Base-by-base conservation (phyloP, 2,329 filamentous ascomycete genomes). In the Aureobasidium uvarum region DNA sequence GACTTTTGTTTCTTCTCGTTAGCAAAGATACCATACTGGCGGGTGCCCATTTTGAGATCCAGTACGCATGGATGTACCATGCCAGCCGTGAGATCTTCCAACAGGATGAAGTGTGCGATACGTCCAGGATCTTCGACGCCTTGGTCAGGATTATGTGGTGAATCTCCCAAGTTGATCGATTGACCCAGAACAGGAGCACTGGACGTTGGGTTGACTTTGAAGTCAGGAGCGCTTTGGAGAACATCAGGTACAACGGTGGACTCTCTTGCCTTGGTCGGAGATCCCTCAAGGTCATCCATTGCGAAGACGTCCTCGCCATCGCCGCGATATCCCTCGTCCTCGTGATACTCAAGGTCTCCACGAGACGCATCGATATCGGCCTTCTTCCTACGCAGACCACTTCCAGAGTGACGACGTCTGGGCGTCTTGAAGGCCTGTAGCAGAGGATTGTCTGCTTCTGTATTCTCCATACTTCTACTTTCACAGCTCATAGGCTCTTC, bases 11-110 rank as follows among this genome's bases (percentile, higher is more conserved):
- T 99, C 81, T 96, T 96, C 50, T 92, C 87, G 62, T 85, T 88
- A 2, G 95, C 95, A 70, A 98, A 93, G 14, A 98, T 87, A 8
- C 95, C 95, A 75, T 97, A 98, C 74, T 99, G 95, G 2, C 95
- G 88, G 8, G 95, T 99, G 23, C 95, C 95, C 95, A 99, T 99
- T 76, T 99, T 99, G 68, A 99, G 82, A 74, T 99, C 95, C 77
- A 99, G 89, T 67, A 99, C 96, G 77, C 95, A 98, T 5, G 95
- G 95, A 59, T 90, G 88, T 74, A 92, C 93, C 95, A 99, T 98
- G 39, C 94, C 94, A 1, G 94, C 91, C 1, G 95, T 99, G 55
- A 99, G 84, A 75, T 99, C 95, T 77, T 99, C 95, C 11, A 99
- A 81, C 0, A 99, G 83, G 16, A 99, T 81, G 74, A 99, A 99